Evolutionary conservation across 495 filamentous ascomycete species (phyloP), one percentile per base, ranked within the genome.

Genomic region (Penicillium mononematosum): DNA sequence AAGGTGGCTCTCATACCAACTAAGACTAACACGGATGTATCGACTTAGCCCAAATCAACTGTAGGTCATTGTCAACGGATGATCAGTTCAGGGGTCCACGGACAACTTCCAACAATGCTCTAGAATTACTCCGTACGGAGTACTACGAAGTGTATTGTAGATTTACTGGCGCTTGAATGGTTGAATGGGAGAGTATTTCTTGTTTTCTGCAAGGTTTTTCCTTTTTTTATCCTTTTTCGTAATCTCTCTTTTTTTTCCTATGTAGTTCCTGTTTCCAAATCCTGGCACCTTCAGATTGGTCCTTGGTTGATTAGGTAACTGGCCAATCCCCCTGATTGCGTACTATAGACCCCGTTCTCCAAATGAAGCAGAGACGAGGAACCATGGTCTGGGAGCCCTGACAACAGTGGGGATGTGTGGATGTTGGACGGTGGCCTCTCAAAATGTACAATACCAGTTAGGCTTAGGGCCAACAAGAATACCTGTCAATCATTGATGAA

Each of bases 401-500:
- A 66, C 58, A 66, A 53, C 52, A 58, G 67, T 70, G 67, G 67
- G 56, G 45, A 55, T 9, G 20, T 47, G 64, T 64, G 61, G 63
- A 51, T 62, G 55, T 55, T 55, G 50, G 38, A 52, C 43, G 22
- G 32, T 53, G 60, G 56, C 51, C 36, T 55, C 48, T 60, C 46
- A 45, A 17, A 31, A 16, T 39, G 42, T 34, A 36, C 17, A 25
- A 29, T 31, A 29, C 55, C 22, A n/a, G 46, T 64, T 58, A 52
- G 59, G 56, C 24, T 60, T 65, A 60, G 47, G 43, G 45, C 31
- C 55, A 64, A 46, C 20, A 34, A 22, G 45, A 32, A 45, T 39
- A 61, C 56, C 65, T 68, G 67, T 70, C 67, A 70, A 70, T 70
- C 65, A 53, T 63, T 60, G 58, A 68, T 67, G 64, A 62, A 69